Percentiles rank a stretch among this genome's conserved stretches.
Evolutionary conservation across 106 monocot genomes (phyloP).

Genomic region (Dendrobium officinale): DNA sequence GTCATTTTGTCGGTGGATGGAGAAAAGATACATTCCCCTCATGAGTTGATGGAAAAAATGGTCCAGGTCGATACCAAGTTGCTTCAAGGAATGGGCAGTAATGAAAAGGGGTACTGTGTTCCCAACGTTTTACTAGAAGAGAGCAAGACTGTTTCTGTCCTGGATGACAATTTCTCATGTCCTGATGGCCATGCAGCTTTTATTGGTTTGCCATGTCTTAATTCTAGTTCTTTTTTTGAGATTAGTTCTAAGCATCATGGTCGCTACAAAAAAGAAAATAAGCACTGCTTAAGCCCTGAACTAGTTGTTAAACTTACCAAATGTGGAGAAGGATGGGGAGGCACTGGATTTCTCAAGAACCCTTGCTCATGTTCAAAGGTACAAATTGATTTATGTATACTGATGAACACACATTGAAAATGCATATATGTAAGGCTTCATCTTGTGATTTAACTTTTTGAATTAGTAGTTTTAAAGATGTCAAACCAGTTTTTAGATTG

Average conservation of each 20-base stretch:
- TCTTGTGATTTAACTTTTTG: background rate
- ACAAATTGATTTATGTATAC: slow-evolving; percentile 3
- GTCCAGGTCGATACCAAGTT: slow-evolving; percentile 24
- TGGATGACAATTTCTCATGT: slow-evolving; percentile 40
- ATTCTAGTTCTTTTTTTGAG: slow-evolving; percentile 28
- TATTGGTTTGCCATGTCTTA: slow-evolving; percentile 23
- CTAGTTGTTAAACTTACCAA: slow-evolving; percentile 70
- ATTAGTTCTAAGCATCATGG: background rate
- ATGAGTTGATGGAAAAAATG: slow-evolving; percentile 53
- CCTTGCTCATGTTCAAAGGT: slow-evolving; percentile 64
- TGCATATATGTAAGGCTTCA: background rate
- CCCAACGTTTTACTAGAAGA: slow-evolving; percentile 43
- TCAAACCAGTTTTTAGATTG: background rate
- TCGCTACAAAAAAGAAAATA: slow-evolving; percentile 13
- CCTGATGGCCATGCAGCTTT: slow-evolving; percentile 58
- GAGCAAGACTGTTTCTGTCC: slow-evolving; percentile 11
- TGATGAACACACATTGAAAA: background rate
- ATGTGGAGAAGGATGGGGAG: slow-evolving; percentile 65
- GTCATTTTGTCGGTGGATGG: slow-evolving; percentile 64
- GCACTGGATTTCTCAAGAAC: slow-evolving; percentile 14
- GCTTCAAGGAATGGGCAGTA: background rate
- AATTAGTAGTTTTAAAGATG: background rate
- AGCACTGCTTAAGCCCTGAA: slow-evolving; percentile 49
- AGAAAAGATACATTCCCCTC: slow-evolving; percentile 35
- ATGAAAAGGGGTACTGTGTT: slow-evolving; percentile 70